These are phyloP conservation scores for Erodium trifolium DNA, from an alignment of 441 rosid genomes.

Conservation along the genomic window DNA sequence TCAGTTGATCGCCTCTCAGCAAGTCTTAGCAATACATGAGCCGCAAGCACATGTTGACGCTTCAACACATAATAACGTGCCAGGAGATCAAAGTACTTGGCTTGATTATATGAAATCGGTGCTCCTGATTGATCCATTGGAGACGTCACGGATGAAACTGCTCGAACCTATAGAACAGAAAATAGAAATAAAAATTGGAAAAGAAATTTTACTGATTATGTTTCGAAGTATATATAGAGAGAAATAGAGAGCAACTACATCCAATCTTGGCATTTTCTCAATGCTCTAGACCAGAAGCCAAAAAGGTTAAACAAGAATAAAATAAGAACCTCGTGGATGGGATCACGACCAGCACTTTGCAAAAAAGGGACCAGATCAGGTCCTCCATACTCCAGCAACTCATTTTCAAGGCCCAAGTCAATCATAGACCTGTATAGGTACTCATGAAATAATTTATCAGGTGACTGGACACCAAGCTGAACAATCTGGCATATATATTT, in stretches of 20 bases:
- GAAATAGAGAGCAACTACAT: not conserved
- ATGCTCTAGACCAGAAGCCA: constrained; percentile 7
- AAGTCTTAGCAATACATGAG: constrained; percentile 82
- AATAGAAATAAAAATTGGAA: constrained; percentile 9
- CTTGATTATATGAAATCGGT: constrained; percentile 46
- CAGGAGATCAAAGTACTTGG: constrained; percentile 75
- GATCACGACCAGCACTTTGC: constrained; percentile 62
- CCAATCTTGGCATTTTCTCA: constrained; percentile 4
- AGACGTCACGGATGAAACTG: constrained; percentile 38
- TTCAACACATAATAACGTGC: constrained; percentile 83
- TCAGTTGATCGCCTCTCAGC: constrained; percentile 78
- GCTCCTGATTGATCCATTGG: constrained; percentile 50
- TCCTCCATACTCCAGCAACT: constrained; percentile 91
- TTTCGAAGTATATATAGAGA: too few relatives aligned
- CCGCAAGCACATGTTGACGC: constrained; percentile 91
- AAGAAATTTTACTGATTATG: not conserved
- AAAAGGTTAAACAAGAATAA: constrained; percentile 13
- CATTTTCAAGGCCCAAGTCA: constrained; percentile 83
- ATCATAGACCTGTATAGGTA: constrained; percentile 72
- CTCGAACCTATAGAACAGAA: constrained; percentile 33
- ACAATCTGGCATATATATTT: constrained; percentile 85
- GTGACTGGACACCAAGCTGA: constrained; percentile 89
- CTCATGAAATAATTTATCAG: constrained; percentile 80
- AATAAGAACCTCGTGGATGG: constrained; percentile 52
- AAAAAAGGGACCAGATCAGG: constrained; percentile 95